Evolutionary conservation across 1,284 basidiomycete genomes (phyloP).

Genomic region (Kwoniella shivajii): DNA sequence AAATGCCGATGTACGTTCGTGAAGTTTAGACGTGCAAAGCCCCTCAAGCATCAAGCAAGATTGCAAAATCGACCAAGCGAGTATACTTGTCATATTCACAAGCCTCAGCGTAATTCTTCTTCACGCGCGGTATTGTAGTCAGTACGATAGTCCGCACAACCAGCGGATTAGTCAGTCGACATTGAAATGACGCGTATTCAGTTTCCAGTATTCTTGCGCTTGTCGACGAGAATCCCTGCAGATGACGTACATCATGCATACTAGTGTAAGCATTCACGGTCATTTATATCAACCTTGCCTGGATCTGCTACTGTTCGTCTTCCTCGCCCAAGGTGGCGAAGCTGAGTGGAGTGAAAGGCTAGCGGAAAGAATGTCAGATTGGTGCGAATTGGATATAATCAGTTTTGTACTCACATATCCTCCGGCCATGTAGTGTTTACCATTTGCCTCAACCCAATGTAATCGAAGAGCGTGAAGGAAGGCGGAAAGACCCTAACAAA

Average conservation of each 20-base stretch:
- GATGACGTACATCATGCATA: no score
- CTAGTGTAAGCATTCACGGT: no score
- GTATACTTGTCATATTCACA: slow-evolving; percentile 18
- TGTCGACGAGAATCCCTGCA: no score
- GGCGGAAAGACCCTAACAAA: slow-evolving; percentile 76
- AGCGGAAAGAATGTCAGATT: slow-evolving; percentile 10
- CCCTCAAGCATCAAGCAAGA: not conserved
- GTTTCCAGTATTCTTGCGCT: not conserved
- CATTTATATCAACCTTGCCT: no score
- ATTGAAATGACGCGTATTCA: not conserved
- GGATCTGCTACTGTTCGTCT: slow-evolving; percentile 10
- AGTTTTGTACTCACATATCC: slow-evolving; percentile 63
- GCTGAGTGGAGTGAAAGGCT: slow-evolving; percentile 53
- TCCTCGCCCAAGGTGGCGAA: slow-evolving; percentile 36
- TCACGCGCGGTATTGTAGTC: not conserved
- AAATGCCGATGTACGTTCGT: no score
- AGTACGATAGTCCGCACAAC: not conserved
- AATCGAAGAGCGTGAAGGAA: slow-evolving; percentile 95
- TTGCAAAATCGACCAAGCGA: slow-evolving; percentile 11
- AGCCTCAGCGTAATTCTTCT: slow-evolving; percentile 2
- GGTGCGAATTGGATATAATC: not conserved
- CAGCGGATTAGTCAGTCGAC: not conserved
- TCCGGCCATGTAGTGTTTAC: slow-evolving; percentile 91
- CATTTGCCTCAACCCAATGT: slow-evolving; percentile 96
- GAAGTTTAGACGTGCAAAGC: no score